Percentiles rank a stretch among this genome's conserved stretches.
These are phyloP conservation scores for Limonomyces culmigenus DNA, from an alignment of 1,284 basidiomycete species.

Conservation along the genomic window DNA sequence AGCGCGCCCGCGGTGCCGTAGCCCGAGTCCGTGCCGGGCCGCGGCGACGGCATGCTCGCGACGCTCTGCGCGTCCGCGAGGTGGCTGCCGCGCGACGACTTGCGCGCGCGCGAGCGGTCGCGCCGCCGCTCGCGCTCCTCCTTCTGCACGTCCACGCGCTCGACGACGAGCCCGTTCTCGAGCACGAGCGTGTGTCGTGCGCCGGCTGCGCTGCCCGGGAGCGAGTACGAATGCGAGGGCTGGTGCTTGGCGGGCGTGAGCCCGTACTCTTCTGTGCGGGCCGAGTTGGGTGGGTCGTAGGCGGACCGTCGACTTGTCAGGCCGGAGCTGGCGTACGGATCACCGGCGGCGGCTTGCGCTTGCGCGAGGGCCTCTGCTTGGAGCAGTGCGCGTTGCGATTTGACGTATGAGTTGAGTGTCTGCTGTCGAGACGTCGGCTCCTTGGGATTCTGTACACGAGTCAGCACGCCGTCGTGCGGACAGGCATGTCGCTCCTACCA, in stretches of 20 bases:
- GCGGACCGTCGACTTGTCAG: slow-evolving; percentile 60
- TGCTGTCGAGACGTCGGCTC: slow-evolving; percentile 64
- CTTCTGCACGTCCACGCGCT: slow-evolving; percentile 67
- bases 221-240: slow-evolving; percentile 18
- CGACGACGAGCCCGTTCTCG: slow-evolving; percentile 75
- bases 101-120: slow-evolving; percentile 40
- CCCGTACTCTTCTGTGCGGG: slow-evolving; percentile 32
- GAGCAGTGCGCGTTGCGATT: slow-evolving; percentile 48
- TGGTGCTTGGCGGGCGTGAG: slow-evolving; percentile 55
- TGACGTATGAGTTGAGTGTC: slow-evolving; percentile 54
- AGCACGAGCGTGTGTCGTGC: slow-evolving; percentile 60
- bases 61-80: slow-evolving; percentile 51
- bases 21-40: slow-evolving; percentile 41
- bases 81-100: slow-evolving; percentile 47
- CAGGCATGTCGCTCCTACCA: slow-evolving; percentile 36
- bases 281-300: slow-evolving; percentile 39
- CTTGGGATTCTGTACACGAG: slow-evolving; percentile 45
- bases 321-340: slow-evolving; percentile 63
- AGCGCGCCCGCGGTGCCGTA: slow-evolving; percentile 25
- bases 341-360: slow-evolving; percentile 60
- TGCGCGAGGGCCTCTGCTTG: slow-evolving; percentile 63
- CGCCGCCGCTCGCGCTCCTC: slow-evolving; percentile 61
- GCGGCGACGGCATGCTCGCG: slow-evolving; percentile 43
- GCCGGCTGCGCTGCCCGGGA: slow-evolving; percentile 7
- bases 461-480: slow-evolving; percentile 4